phyloP scores from a whole-genome alignment of 208 protist genomes.

The Crithidia fasciculata region DNA sequence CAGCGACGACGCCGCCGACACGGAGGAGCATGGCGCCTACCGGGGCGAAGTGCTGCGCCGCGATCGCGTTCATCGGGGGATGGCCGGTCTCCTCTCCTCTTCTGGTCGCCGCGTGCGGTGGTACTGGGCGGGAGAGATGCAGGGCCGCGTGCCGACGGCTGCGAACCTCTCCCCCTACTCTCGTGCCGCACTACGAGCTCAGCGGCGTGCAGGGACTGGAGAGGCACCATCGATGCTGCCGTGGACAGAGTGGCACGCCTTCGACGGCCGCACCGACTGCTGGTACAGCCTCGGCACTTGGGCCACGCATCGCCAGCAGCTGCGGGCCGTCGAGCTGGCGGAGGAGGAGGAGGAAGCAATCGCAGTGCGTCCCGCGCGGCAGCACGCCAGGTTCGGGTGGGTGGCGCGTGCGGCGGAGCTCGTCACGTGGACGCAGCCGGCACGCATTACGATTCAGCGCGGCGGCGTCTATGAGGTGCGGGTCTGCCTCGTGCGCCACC shows the following conservation, averaged over 20 bases:
- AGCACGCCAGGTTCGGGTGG: conserved; percentile 7
- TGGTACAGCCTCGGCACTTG: conserved; percentile 45
- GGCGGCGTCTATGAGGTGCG: conserved; percentile 52
- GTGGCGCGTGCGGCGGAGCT: conserved; percentile 20
- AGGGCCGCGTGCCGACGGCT: conserved; percentile 1
- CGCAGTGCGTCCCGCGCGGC: background rate
- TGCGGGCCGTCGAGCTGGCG: background rate
- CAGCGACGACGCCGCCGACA: background rate
- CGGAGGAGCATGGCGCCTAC: background rate
- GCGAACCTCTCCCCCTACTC: background rate
- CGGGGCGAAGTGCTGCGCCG: background rate
- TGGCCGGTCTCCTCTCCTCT: conserved; percentile 2
- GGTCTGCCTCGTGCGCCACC: conserved; percentile 45
- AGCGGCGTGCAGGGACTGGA: background rate
- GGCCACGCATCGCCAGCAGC: conserved; percentile 8
- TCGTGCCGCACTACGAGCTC: background rate
- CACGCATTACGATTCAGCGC: conserved; percentile 25
- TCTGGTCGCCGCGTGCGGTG: conserved; percentile 35
- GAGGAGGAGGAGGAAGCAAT: background rate
- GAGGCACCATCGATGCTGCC: conserved; percentile 25
- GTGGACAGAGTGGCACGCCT: conserved; percentile 46
- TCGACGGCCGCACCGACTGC: conserved; percentile 49
- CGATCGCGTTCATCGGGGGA: background rate
- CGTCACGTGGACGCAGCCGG: conserved; percentile 30
- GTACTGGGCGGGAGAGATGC: conserved; percentile 32